Percentiles rank a stretch among this genome's conserved stretches.
Evolutionary conservation across 169 alveolate genomes (phyloP).

Genomic region (Eimeria praecox): DNA sequence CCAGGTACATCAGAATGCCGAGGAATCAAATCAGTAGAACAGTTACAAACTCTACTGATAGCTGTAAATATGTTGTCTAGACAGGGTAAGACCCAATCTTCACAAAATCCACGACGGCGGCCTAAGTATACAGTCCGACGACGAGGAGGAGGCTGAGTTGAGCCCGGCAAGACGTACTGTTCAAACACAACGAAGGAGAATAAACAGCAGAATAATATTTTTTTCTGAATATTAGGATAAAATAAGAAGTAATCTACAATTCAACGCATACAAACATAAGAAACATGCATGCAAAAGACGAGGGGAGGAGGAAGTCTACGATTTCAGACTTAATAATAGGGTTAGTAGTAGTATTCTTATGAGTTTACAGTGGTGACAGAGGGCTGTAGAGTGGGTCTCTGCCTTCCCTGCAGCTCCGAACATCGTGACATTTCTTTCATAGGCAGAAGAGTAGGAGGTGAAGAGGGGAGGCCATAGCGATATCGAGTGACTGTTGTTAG

Average conservation of each 20-base stretch:
- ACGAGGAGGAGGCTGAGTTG: not conserved
- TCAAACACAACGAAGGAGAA: too few relatives aligned
- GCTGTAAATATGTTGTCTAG: conserved; percentile 5
- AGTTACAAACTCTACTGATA: conserved; percentile 32
- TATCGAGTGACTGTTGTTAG: not conserved
- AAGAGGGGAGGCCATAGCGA: not conserved
- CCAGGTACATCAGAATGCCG: not conserved
- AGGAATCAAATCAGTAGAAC: not conserved
- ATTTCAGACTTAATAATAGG: not conserved
- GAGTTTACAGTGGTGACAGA: conserved; percentile 20
- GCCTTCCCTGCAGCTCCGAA: not conserved
- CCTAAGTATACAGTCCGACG: not conserved
- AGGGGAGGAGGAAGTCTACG: not conserved
- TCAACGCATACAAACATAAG: not conserved
- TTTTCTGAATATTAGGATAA: too few relatives aligned
- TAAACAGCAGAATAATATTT: too few relatives aligned
- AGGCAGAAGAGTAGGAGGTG: not conserved
- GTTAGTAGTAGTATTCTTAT: not conserved
- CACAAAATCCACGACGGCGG: conserved; percentile 5
- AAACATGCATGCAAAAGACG: too few relatives aligned
- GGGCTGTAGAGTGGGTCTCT: not conserved
- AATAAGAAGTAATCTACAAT: not conserved
- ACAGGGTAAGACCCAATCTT: conserved; percentile 24
- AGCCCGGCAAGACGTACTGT: not conserved
- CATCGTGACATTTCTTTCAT: conserved; percentile 10